These are phyloP conservation scores for Mycena haematopus DNA, from an alignment of 768 basidiomycete genomes.

Conservation along the genomic window DNA sequence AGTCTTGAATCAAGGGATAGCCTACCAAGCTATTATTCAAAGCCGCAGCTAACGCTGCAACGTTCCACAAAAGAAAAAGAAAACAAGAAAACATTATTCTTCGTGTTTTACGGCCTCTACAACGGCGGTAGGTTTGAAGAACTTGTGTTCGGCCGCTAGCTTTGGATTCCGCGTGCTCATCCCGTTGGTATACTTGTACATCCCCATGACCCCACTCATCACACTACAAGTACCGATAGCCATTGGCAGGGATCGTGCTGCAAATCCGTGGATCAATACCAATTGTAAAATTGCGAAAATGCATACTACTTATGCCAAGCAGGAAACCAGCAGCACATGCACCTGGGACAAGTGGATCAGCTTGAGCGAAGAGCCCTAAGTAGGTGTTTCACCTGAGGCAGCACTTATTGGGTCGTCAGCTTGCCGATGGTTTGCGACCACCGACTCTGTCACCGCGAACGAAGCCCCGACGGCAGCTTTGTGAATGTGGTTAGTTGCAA, in stretches of 20 bases:
- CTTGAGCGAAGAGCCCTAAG: background rate
- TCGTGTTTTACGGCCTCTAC: constrained; percentile 23
- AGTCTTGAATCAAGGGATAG: too few species aligned
- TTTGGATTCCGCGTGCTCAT: constrained; percentile 51
- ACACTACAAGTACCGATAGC: constrained; percentile 81
- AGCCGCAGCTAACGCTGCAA: too few species aligned
- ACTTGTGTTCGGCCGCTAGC: constrained; percentile 63
- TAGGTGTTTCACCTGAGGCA: constrained; percentile 52
- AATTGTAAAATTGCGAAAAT: background rate
- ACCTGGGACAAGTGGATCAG: constrained; percentile 34
- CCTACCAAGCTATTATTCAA: too few species aligned
- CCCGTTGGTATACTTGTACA: constrained; percentile 77
- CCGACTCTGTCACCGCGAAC: constrained; percentile 83
- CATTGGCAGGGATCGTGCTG: constrained; percentile 85
- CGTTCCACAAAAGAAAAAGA: too few species aligned
- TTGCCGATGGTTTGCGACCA: constrained; percentile 81
- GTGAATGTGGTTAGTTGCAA: constrained; percentile 14
- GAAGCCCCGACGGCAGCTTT: constrained; percentile 89
- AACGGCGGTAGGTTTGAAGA: constrained; percentile 75
- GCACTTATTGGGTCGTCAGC: constrained; percentile 84
- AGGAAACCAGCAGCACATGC: constrained; percentile 95
- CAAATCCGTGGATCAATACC: constrained; percentile 12
- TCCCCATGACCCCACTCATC: constrained; percentile 81
- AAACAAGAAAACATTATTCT: constrained; percentile 2
- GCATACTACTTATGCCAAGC: constrained; percentile 82